Base-by-base conservation (phyloP, 441 rosid species). In the Daphne laureola region DNA sequence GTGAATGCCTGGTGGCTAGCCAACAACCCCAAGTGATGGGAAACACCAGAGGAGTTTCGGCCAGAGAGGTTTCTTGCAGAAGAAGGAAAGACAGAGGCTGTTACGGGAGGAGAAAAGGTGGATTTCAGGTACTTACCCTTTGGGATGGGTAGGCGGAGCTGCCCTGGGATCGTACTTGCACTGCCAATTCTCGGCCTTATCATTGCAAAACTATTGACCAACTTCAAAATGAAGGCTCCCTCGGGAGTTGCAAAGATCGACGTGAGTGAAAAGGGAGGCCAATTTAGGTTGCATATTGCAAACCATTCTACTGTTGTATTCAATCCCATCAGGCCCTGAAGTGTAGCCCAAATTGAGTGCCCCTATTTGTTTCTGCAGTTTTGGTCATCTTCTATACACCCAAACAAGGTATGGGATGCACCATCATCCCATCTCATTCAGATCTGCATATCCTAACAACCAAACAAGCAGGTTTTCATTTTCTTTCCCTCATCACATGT, bases 1-100 rank as follows among this genome's bases (percentile, higher is more conserved):
- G 79, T 74, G 17, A 78, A 82, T 11, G 88, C 82, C 3, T 78
- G 82, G 88, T 78, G 88, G 88, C 51, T 82, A 21, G 81, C 88
- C 36, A 79, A 77, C 63, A 79, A 75, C 46, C 83, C 81, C 8
- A 57, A 68, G 42, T 71, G 74, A 79, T 79, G 88, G 85, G 64
- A 68, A 57, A 62, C 73, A 2, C 79, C 82, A 0, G 67, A 60
- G 14, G 68, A 76, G 43, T 81, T 81, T 45, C 66, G 84, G 54
- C 87, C 87, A 0, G 82, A 79, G 64, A 35, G 88, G 25, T 79
- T 79, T 69, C 15, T 82, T 41, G 73, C 77, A 43, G 84, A 82
- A 65, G 84, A 78, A 51, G 3, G 46, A 0, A 44, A 16, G 2
- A 72, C 72, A 1, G 77, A 74, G 4, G 77, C 80, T 2, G 68